A percentile compares a stretch with the other conserved stretches of the same genome.
phyloP scores from a whole-genome alignment of 225 moss, liverwort and hornwort species.

The Physcomitrellopsis africana region DNA sequence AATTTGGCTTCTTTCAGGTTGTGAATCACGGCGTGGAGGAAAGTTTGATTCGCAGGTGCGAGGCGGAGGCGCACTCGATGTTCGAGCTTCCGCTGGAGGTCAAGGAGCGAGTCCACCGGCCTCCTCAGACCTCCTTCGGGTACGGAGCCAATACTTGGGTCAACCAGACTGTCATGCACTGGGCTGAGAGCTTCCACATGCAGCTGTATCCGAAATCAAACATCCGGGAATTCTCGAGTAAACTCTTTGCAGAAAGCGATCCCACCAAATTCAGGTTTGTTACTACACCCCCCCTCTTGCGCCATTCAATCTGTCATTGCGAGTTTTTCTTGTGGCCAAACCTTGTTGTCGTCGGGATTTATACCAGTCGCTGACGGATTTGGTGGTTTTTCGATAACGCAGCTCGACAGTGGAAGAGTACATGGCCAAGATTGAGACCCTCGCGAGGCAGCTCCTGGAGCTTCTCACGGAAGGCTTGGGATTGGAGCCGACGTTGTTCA shows the following conservation, averaged over 20 bases:
- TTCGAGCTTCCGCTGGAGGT: constrained; percentile 68
- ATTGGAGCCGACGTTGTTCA: constrained; percentile 43
- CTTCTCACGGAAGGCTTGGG: constrained; percentile 54
- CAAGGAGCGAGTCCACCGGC: constrained; percentile 57
- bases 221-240: constrained; percentile 48
- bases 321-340: no score
- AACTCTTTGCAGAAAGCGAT: constrained; percentile 48
- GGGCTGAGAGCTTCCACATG: constrained; percentile 72
- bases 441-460: constrained; percentile 42
- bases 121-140: constrained; percentile 50
- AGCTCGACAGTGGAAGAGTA: constrained; percentile 59
- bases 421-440: constrained; percentile 42
- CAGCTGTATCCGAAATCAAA: constrained; percentile 56
- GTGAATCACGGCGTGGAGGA: constrained; percentile 70
- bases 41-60: constrained; percentile 41
- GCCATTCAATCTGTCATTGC: no score
- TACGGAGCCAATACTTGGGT: constrained; percentile 65
- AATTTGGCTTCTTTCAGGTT: constrained; percentile 82
- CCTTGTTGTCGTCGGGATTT: no score
- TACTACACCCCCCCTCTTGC: not conserved
- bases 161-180: constrained; percentile 59
- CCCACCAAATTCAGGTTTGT: constrained; percentile 42
- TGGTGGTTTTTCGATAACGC: not conserved
- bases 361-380: no score
- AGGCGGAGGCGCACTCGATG: constrained; percentile 55